These are phyloP conservation scores for Goniomonas avonlea DNA, from an alignment of 78 protist species.

Conservation along the genomic window DNA sequence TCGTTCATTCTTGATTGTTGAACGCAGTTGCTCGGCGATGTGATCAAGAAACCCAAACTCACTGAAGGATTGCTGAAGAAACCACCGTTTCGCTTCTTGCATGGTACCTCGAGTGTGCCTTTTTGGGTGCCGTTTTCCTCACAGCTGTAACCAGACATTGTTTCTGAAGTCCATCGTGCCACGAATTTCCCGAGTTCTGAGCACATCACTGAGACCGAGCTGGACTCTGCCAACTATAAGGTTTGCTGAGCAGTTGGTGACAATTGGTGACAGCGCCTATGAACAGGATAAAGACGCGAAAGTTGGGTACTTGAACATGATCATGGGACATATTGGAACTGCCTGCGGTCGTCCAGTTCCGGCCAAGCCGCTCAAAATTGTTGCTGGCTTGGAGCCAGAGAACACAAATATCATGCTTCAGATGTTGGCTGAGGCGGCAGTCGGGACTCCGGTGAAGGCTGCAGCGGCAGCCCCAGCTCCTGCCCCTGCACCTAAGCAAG, in stretches of 20 bases:
- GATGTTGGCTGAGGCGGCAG: slow-evolving; percentile 1
- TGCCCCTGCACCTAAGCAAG: background rate
- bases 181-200: too few species aligned
- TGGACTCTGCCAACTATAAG: background rate
- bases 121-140: too few species aligned
- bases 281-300: slow-evolving; percentile 50
- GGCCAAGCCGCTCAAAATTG: slow-evolving; percentile 42
- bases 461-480: background rate
- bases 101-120: too few species aligned
- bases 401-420: slow-evolving; percentile 43
- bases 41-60: slow-evolving; percentile 36
- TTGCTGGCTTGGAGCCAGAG: slow-evolving; percentile 55
- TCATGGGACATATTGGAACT: slow-evolving; percentile 1
- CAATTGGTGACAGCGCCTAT: too few species aligned
- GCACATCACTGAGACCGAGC: too few species aligned
- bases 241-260: too few species aligned
- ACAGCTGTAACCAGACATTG: too few species aligned
- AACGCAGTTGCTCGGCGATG: background rate
- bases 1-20: too few species aligned
- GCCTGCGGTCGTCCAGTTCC: background rate
- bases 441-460: background rate
- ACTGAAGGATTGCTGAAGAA: slow-evolving; percentile 38
- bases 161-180: too few species aligned
- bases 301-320: slow-evolving; percentile 35
- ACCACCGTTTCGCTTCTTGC: slow-evolving; percentile 66